Conservation (phyloP, 495 filamentous ascomycete genomes). For the Podospora fimiseda region DNA sequence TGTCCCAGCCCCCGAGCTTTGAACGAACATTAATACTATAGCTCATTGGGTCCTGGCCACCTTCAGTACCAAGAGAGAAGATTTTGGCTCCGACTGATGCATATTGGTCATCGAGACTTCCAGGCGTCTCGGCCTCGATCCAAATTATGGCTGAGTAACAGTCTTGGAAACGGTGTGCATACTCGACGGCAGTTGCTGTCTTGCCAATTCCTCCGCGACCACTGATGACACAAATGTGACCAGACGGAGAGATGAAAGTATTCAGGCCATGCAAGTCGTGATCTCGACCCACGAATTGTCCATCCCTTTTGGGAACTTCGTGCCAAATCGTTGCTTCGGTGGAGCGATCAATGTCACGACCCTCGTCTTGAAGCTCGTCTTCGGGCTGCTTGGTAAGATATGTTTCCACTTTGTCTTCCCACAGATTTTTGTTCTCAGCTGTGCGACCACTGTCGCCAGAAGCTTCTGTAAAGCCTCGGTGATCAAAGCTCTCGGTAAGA, state of each 20-base stretch:
- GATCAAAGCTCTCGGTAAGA: too few species aligned
- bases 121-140: conserved; percentile 17
- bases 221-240: conserved; percentile 17
- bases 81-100: not conserved
- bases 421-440: too few species aligned
- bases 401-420: not conserved
- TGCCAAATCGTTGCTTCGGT: not conserved
- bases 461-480: too few species aligned
- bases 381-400: not conserved
- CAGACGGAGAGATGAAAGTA: conserved; percentile 5
- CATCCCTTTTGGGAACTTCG: not conserved
- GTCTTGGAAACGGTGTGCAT: conserved; percentile 10
- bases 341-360: not conserved
- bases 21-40: not conserved
- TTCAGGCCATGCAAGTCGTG: not conserved
- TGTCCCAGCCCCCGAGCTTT: conserved; percentile 3
- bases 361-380: not conserved
- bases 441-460: not conserved
- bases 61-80: not conserved
- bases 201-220: conserved; percentile 20
- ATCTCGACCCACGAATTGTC: conserved; percentile 4
- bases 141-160: conserved; percentile 17
- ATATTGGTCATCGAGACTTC: conserved; percentile 11
- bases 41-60: not conserved
- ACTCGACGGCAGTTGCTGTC: conserved; percentile 15